phyloP scores from a whole-genome alignment of 2,329 filamentous ascomycete species.

The Corniculantispora saksenae region DNA sequence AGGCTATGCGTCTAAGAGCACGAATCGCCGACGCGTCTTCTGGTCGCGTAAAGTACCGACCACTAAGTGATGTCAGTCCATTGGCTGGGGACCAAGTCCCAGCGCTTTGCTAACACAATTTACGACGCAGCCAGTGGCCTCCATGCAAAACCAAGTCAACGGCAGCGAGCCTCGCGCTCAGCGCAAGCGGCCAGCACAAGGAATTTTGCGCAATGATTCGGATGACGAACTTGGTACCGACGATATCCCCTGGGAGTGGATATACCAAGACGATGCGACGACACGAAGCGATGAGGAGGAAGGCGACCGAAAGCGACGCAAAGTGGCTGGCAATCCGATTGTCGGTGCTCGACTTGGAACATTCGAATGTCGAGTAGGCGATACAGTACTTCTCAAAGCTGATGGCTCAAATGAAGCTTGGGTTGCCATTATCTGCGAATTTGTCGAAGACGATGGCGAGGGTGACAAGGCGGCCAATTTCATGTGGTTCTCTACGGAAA shows the following conservation, averaged over 20 bases:
- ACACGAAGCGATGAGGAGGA: conserved; percentile 27
- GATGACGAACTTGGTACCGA: conserved; percentile 82
- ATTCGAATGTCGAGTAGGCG: conserved; percentile 80
- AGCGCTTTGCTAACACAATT: background rate
- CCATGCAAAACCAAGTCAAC: background rate
- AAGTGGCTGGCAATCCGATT: conserved; percentile 52
- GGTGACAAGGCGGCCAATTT: conserved; percentile 82
- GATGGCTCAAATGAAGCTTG: conserved; percentile 86
- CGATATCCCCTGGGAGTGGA: conserved; percentile 77
- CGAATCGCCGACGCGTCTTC: conserved; percentile 20
- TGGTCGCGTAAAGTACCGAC: conserved; percentile 20
- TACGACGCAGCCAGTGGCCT: background rate
- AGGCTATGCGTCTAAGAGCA: conserved; percentile 17
- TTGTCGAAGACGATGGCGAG: conserved; percentile 63
- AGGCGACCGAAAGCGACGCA: conserved; percentile 38
- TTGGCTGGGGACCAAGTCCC: background rate
- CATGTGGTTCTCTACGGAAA: conserved; percentile 93
- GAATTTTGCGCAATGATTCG: conserved; percentile 44
- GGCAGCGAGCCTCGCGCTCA: conserved; percentile 5
- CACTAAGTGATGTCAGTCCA: conserved; percentile 6
- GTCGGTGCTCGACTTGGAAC: conserved; percentile 79
- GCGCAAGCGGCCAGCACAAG: conserved; percentile 4
- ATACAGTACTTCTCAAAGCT: conserved; percentile 83
- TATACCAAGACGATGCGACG: conserved; percentile 55
- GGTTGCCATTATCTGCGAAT: conserved; percentile 86